Evolutionary conservation across 768 basidiomycete genomes (phyloP).

Genomic region (Calocybe gangraenosa): DNA sequence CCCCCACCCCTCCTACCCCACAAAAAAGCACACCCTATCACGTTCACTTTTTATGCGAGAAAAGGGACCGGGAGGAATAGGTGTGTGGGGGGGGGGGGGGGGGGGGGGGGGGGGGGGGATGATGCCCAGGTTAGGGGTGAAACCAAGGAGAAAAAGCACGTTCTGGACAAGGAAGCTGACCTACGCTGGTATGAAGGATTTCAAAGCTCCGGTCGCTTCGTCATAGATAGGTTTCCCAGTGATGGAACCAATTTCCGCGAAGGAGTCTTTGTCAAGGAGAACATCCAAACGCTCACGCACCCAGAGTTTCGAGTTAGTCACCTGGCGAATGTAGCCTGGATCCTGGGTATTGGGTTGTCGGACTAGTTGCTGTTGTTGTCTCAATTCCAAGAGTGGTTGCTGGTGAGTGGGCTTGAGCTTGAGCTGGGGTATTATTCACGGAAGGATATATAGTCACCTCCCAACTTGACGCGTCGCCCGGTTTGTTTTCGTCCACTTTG

Average conservation of each 20-base stretch:
- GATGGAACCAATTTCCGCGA: conserved; percentile 32
- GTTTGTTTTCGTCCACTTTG: not conserved
- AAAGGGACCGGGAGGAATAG: too few relatives aligned
- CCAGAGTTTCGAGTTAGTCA: conserved; percentile 34
- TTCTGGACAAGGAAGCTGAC: conserved; percentile 4
- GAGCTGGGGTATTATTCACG: not conserved
- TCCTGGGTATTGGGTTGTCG: conserved; percentile 29
- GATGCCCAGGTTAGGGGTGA: too few relatives aligned
- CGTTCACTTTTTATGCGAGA: too few relatives aligned
- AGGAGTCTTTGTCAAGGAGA: conserved; percentile 29
- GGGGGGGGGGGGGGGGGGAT: too few relatives aligned
- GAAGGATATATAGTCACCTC: conserved; percentile 19
- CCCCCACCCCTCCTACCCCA: too few relatives aligned
- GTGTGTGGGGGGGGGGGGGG: too few relatives aligned
- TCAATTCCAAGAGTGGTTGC: conserved; percentile 27
- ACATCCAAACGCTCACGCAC: conserved; percentile 33
- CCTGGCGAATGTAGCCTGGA: conserved; percentile 36
- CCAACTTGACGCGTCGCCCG: conserved; percentile 26
- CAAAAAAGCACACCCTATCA: too few relatives aligned
- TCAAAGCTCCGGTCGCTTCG: conserved; percentile 22
- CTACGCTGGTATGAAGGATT: conserved; percentile 33
- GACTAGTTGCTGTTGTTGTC: conserved; percentile 27
- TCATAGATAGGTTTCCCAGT: conserved; percentile 30
- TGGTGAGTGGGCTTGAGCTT: conserved; percentile 5
- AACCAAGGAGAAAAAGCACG: too few relatives aligned